phyloP scores from a whole-genome alignment of 345 rosid species.

The Jatropha curcas region DNA sequence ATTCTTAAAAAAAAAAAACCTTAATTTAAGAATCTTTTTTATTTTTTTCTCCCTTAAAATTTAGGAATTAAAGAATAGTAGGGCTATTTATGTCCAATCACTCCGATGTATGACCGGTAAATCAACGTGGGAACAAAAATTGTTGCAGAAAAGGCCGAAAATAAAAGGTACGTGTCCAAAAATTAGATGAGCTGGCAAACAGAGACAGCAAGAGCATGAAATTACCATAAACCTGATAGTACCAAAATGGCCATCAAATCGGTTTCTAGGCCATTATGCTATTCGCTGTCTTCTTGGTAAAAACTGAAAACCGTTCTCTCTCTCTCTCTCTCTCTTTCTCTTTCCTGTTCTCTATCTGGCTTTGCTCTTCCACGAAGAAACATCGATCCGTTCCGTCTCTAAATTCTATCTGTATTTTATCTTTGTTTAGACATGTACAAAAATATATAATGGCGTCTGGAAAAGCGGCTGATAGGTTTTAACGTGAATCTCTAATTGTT shows the following conservation, averaged over 20 bases:
- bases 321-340: neutral
- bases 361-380: constrained; percentile 65
- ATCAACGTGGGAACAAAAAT: neutral
- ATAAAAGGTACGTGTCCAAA: constrained; percentile 11
- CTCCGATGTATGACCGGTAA: neutral
- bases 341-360: too few relatives aligned
- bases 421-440: neutral
- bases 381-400: constrained; percentile 36
- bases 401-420: constrained; percentile 1
- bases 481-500: constrained; percentile 7
- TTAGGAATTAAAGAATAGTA: neutral
- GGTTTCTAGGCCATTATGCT: constrained; percentile 23
- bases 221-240: constrained; percentile 6
- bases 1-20: too few relatives aligned
- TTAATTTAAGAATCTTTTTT: neutral
- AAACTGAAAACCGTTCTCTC: constrained; percentile 12
- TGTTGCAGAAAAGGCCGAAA: constrained; percentile 17
- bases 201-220: constrained; percentile 17
- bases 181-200: constrained; percentile 15
- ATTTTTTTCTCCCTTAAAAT: neutral
- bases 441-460: constrained; percentile 2
- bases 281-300: constrained; percentile 35
- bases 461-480: constrained; percentile 13
- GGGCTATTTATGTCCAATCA: neutral
- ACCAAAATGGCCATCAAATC: constrained; percentile 9